A percentile compares a stretch with the other conserved stretches of the same genome.
These are phyloP conservation scores for Neocucurbitaria cava DNA, from an alignment of 2,329 filamentous ascomycete species.

Conservation along the genomic window DNA sequence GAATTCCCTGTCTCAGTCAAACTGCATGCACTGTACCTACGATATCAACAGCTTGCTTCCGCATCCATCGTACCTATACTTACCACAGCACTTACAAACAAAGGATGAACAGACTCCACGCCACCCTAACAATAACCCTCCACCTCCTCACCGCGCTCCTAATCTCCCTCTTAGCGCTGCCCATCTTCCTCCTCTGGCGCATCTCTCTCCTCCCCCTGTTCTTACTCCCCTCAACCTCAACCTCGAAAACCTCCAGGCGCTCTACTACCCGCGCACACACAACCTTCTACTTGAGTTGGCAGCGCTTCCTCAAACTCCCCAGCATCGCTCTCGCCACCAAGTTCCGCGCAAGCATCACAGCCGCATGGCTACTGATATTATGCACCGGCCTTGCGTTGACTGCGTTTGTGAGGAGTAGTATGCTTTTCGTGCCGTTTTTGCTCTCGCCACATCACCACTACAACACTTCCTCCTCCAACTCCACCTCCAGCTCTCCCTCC, in stretches of 20 bases:
- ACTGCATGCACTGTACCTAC: too few species aligned
- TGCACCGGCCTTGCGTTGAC: conserved; percentile 2
- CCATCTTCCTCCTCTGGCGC: conserved; percentile 8
- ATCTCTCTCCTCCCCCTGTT: conserved; percentile 1
- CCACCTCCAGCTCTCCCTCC: background rate
- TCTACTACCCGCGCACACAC: background rate
- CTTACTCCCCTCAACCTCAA: too few species aligned
- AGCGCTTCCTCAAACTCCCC: background rate
- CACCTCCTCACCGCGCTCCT: background rate
- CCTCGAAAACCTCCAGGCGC: background rate
- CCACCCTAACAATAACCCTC: background rate
- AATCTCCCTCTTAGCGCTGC: conserved; percentile 2
- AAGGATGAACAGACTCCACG: background rate
- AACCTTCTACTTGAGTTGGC: background rate
- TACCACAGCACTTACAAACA: too few species aligned
- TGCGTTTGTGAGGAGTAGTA: conserved; percentile 3
- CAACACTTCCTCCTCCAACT: too few species aligned
- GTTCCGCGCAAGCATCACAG: background rate
- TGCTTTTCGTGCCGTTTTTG: too few species aligned
- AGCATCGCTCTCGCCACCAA: background rate
- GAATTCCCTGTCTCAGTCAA: too few species aligned
- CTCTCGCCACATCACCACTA: too few species aligned
- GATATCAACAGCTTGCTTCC: too few species aligned
- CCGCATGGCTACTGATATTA: background rate
- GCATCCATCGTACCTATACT: too few species aligned